These are phyloP conservation scores for Volvox reticuliferus DNA, from an alignment of 139 green algal species.

Conservation along the genomic window DNA sequence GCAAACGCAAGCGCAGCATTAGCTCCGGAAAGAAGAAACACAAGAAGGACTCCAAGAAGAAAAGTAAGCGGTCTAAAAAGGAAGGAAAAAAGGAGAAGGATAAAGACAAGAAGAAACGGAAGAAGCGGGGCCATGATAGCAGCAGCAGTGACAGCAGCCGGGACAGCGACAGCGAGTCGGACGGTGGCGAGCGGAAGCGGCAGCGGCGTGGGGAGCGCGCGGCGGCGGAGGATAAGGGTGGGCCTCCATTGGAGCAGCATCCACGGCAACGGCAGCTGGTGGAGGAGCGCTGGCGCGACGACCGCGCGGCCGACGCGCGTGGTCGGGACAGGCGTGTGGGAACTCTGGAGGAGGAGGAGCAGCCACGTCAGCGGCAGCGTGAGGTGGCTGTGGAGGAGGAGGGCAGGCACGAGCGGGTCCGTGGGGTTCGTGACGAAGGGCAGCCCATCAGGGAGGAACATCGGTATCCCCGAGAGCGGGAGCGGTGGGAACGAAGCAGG, in stretches of 20 bases:
- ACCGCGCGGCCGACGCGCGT: background rate
- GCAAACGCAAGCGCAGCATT: constrained; percentile 49
- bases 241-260: background rate
- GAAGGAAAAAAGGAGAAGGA: constrained; percentile 43
- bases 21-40: constrained; percentile 48
- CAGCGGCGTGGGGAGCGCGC: background rate
- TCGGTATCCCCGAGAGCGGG: too few species aligned
- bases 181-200: background rate
- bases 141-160: constrained; percentile 16
- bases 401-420: background rate
- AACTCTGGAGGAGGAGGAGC: background rate
- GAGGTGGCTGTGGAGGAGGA: background rate
- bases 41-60: constrained; percentile 42
- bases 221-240: background rate
- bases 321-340: background rate
- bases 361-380: background rate
- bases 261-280: background rate
- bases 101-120: constrained; percentile 41
- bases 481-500: background rate
- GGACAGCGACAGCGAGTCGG: background rate
- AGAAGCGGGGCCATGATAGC: background rate
- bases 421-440: too few species aligned
- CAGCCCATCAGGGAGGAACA: background rate
- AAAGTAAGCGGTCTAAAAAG: constrained; percentile 50
- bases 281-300: background rate